These are phyloP conservation scores for Trichoderma semiorbis DNA, from an alignment of 2,329 filamentous ascomycete species.

Conservation along the genomic window DNA sequence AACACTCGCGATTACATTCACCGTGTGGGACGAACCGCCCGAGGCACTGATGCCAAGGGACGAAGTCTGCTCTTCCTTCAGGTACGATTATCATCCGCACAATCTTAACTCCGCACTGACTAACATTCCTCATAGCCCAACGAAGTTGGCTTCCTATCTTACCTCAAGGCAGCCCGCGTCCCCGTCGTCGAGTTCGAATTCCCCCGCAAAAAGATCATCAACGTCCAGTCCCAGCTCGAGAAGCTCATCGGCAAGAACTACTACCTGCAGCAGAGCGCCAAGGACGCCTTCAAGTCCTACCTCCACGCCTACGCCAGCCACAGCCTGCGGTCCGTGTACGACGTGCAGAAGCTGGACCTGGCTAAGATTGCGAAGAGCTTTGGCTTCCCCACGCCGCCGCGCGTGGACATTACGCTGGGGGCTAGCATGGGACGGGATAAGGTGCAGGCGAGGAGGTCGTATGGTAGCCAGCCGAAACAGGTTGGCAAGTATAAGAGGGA, in stretches of 20 bases:
- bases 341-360: constrained; percentile 79
- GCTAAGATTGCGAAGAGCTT: constrained; percentile 82
- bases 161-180: constrained; percentile 86
- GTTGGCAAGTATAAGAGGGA: constrained; percentile 23
- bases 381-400: constrained; percentile 72
- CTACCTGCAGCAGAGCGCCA: constrained; percentile 85
- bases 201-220: constrained; percentile 84
- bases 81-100: neutral
- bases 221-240: constrained; percentile 87
- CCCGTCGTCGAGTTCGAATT: constrained; percentile 97
- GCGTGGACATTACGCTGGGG: constrained; percentile 80
- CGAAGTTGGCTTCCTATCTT: constrained; percentile 87
- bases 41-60: constrained; percentile 78
- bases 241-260: constrained; percentile 94
- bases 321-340: constrained; percentile 57
- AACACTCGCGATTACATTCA: constrained; percentile 91
- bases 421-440: constrained; percentile 74
- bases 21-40: constrained; percentile 89
- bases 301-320: constrained; percentile 90
- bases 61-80: constrained; percentile 86
- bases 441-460: constrained; percentile 61
- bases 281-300: constrained; percentile 81
- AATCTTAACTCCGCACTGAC: neutral
- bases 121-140: constrained; percentile 54
- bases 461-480: constrained; percentile 76